Base-by-base conservation (phyloP, 2,329 filamentous ascomycete species). In the Bipolaris zeicola region DNA sequence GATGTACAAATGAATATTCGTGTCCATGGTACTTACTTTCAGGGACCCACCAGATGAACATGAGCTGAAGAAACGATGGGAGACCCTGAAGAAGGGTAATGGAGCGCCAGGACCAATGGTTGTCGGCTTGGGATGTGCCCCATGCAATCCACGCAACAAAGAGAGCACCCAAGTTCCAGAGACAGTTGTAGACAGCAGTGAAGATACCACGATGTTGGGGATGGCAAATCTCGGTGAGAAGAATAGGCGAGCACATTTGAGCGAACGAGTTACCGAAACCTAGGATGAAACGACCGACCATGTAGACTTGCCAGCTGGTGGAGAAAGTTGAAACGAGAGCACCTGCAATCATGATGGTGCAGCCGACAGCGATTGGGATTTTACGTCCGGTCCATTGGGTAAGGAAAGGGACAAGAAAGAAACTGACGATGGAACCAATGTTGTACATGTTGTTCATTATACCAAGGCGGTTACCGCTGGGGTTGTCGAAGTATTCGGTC, bases 241-340 rank as follows among this genome's bases (percentile, higher is more conserved):
- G 80, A 53, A 89, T 79, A 1, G 86, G 87, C 14, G 85, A 87
- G 11, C 83, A 82, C 79, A 88, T 84, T 63, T 89, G 86, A 0
- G 85, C 79, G 51, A 89, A 77, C 50, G 83, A 85, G 76, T 87
- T 87, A 37, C 87, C 87, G 65, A 90, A 89, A 58, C 88, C 88
- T 11, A 88, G 80, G 37, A 88, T 74, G 60, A 87, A 84, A 50
- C 86, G 81, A 42, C 85, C 85, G 20, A 77, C 83, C 63, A 86
- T 79, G 64, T 85, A 87, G 80, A 85, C 62, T 39, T 65, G 34
- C 53, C 69, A 64, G 54, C 65, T 70, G 18, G 55, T 71, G 2
- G 71, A 59, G 28, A 63, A 67, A 11, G 60, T 58, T 1, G 67
- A 68, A 45, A 74, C 63, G 16, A 62, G 54, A 37, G 76, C 79